phyloP scores from a whole-genome alignment of 176 grass and related monocot genomes.

The Phoenix dactylifera region DNA sequence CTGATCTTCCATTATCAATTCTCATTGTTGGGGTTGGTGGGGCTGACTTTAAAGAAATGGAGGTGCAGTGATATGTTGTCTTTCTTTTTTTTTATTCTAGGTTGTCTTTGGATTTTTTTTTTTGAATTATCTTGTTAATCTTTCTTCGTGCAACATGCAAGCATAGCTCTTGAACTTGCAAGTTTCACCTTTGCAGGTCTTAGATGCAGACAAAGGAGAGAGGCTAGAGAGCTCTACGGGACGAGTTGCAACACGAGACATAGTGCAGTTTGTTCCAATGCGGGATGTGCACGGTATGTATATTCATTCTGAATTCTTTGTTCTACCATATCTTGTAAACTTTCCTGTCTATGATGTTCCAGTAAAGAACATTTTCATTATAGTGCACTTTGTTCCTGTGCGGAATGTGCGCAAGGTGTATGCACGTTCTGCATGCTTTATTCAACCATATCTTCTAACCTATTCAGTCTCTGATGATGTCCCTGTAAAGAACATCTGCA shows the following conservation, averaged over 20 bases:
- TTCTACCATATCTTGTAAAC: too few species aligned
- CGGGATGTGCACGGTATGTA: slow-evolving; percentile 66
- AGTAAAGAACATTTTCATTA: too few species aligned
- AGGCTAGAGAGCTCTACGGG: slow-evolving; percentile 75
- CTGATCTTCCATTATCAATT: slow-evolving; percentile 92
- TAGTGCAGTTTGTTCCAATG: slow-evolving; percentile 90
- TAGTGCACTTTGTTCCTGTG: too few species aligned
- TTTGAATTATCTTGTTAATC: not conserved
- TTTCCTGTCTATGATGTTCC: too few species aligned
- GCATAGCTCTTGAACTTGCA: slow-evolving; percentile 11
- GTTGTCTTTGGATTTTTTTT: slow-evolving; percentile 17
- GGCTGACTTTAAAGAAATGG: slow-evolving; percentile 98
- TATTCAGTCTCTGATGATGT: too few species aligned
- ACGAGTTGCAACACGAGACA: slow-evolving; percentile 78
- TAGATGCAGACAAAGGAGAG: slow-evolving; percentile 94
- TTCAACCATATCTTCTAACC: too few species aligned
- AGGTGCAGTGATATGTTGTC: slow-evolving; percentile 35
- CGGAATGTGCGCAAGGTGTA: too few species aligned
- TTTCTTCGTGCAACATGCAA: not conserved
- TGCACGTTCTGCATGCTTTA: too few species aligned
- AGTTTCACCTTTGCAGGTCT: slow-evolving; percentile 42
- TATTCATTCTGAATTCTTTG: not conserved
- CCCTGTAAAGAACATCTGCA: too few species aligned
- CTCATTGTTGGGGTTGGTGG: slow-evolving; percentile 90
- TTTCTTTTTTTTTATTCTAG: not conserved